Percentiles rank a stretch among this genome's conserved stretches.
These are phyloP conservation scores for Tieghemostelium lacteum DNA, from an alignment of 78 protist species.

Conservation along the genomic window DNA sequence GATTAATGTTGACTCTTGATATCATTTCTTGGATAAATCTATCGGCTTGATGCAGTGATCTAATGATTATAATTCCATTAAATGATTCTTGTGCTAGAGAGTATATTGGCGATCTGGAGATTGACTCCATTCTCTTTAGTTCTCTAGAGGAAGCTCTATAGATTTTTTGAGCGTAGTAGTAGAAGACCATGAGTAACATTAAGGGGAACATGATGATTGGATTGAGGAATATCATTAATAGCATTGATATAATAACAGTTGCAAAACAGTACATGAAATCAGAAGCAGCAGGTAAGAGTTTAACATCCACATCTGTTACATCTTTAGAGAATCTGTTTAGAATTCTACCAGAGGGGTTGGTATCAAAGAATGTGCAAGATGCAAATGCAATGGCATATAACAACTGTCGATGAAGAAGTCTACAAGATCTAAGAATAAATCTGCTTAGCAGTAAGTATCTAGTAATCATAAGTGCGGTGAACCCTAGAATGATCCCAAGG, in stretches of 20 bases:
- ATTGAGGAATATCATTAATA: constrained; percentile 19
- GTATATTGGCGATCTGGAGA: constrained; percentile 90
- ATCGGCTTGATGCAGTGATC: constrained; percentile 76
- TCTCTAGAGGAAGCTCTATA: constrained; percentile 86
- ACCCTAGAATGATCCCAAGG: neutral
- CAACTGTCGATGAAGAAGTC: neutral
- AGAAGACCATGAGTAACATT: constrained; percentile 14
- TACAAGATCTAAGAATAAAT: neutral
- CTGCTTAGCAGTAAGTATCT: neutral
- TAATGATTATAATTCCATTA: constrained; percentile 90
- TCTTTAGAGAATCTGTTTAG: constrained; percentile 69
- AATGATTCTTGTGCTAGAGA: constrained; percentile 84
- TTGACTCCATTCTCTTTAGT: constrained; percentile 87
- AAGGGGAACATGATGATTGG: constrained; percentile 40
- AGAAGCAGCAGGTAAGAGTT: neutral
- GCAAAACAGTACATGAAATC: neutral
- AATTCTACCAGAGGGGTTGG: constrained; percentile 68
- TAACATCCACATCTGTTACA: constrained; percentile 14
- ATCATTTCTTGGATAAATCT: neutral
- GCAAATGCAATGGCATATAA: neutral
- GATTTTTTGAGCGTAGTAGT: constrained; percentile 68
- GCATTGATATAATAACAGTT: neutral
- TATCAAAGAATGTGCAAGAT: constrained; percentile 45
- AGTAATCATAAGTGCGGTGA: neutral
- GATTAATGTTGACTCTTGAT: constrained; percentile 23